phyloP scores from a whole-genome alignment of 345 rosid genomes.

The Citrus cavaleriei region DNA sequence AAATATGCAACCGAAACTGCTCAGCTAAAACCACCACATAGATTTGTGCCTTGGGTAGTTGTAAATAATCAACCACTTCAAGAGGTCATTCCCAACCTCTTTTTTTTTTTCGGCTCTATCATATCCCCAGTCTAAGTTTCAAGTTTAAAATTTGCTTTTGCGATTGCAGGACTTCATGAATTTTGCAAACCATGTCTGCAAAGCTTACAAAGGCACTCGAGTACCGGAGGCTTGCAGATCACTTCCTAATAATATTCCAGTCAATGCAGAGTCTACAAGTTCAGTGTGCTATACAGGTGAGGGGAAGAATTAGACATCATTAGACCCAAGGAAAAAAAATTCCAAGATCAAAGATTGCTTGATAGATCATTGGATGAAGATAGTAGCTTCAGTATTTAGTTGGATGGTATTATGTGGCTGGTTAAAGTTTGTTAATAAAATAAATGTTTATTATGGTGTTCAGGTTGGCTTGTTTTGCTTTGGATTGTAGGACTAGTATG shows the following conservation, averaged over 20 bases:
- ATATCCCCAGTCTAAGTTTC: not conserved
- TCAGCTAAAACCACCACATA: conserved; percentile 51
- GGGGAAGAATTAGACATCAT: not conserved
- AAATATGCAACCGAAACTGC: conserved; percentile 49
- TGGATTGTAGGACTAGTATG: not conserved
- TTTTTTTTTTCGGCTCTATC: not conserved
- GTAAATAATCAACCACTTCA: conserved; percentile 54
- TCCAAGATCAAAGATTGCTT: not conserved
- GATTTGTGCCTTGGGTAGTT: conserved; percentile 68
- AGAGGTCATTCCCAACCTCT: conserved; percentile 29
- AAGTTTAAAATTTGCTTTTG: not conserved
- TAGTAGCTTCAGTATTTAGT: not conserved
- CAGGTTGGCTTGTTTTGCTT: conserved; percentile 6
- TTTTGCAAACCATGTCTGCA: conserved; percentile 49
- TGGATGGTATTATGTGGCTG: not conserved
- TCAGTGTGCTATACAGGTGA: conserved; percentile 22
- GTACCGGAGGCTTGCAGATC: conserved; percentile 52
- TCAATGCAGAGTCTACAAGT: conserved; percentile 5
- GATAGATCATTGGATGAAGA: not conserved
- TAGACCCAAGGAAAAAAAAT: not conserved
- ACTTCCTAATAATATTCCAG: not conserved
- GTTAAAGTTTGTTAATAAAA: not conserved
- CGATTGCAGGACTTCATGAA: conserved; percentile 48
- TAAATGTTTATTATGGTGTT: conserved; percentile 1
- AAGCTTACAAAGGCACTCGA: conserved; percentile 42